These are phyloP conservation scores for Crithidia acanthocephali DNA, from an alignment of 208 protist genomes.

Conservation along the genomic window DNA sequence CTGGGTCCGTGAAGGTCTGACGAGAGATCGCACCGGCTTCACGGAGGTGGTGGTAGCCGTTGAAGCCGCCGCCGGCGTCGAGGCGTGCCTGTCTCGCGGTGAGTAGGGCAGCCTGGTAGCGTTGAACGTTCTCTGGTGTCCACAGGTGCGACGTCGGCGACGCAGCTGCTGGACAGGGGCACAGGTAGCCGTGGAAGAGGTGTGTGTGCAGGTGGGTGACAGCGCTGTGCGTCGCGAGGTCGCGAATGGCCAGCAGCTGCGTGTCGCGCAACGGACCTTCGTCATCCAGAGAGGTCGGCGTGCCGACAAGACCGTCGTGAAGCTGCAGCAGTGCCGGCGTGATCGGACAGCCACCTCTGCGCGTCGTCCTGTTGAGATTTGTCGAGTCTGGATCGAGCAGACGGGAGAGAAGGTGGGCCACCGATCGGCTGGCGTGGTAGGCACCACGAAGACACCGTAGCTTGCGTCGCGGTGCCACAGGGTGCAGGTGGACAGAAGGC, in stretches of 20 bases:
- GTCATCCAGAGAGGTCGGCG: constrained; percentile 8
- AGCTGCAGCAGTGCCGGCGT: not conserved
- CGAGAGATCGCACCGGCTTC: constrained; percentile 40
- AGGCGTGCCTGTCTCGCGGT: constrained; percentile 19
- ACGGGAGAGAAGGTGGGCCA: constrained; percentile 28
- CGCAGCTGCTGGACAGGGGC: not conserved
- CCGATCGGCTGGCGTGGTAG: constrained; percentile 35
- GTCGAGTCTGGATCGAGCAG: constrained; percentile 4
- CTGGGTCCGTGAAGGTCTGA: constrained; percentile 20
- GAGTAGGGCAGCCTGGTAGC: constrained; percentile 11
- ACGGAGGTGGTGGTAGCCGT: constrained; percentile 17
- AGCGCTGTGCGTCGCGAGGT: constrained; percentile 12
- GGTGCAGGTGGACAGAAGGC: not conserved
- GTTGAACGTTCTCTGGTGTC: not conserved
- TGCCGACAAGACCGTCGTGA: not conserved
- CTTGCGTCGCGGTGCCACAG: not conserved
- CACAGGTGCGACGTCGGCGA: constrained; percentile 1
- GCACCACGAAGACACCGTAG: constrained; percentile 24
- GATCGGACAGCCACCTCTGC: not conserved
- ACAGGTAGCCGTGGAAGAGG: constrained; percentile 7
- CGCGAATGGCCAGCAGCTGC: constrained; percentile 9
- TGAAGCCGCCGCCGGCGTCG: not conserved
- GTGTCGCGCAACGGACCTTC: constrained; percentile 17
- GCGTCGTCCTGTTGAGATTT: not conserved
- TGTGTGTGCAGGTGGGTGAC: constrained; percentile 6